phyloP scores from a whole-genome alignment of 169 alveolate species.

The Eimeria falciformis region DNA sequence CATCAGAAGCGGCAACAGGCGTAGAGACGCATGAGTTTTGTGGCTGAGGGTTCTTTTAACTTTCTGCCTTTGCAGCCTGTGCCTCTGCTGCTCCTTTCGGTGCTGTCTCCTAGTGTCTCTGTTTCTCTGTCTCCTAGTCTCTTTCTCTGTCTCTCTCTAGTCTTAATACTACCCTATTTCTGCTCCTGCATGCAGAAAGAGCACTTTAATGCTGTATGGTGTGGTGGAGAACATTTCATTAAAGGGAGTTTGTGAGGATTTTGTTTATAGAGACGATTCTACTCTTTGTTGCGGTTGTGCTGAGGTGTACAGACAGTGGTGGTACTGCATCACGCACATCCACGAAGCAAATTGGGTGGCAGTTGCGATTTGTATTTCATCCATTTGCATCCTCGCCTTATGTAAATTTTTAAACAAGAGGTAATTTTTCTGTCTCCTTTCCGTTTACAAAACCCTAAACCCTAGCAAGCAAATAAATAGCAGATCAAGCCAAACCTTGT shows the following conservation, averaged over 20 bases:
- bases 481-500: neutral
- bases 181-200: neutral
- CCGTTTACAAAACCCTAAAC: neutral
- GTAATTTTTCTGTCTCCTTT: neutral
- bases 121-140: too few species aligned
- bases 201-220: too few species aligned
- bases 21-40: too few species aligned
- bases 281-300: neutral
- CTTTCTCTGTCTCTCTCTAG: too few species aligned
- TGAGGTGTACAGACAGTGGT: slow-evolving; percentile 77
- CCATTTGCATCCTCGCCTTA: slow-evolving; percentile 54
- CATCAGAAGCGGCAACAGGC: neutral
- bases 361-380: slow-evolving; percentile 63
- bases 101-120: too few species aligned
- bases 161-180: neutral
- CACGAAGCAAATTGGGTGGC: slow-evolving; percentile 70
- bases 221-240: too few species aligned
- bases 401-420: slow-evolving; percentile 55
- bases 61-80: too few species aligned
- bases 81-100: too few species aligned
- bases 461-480: neutral
- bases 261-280: neutral
- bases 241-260: neutral
- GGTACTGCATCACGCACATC: slow-evolving; percentile 75
- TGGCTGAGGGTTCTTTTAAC: too few species aligned